Conservation (phyloP, 1,284 basidiomycete genomes). For the Malassezia vespertilionis region DNA sequence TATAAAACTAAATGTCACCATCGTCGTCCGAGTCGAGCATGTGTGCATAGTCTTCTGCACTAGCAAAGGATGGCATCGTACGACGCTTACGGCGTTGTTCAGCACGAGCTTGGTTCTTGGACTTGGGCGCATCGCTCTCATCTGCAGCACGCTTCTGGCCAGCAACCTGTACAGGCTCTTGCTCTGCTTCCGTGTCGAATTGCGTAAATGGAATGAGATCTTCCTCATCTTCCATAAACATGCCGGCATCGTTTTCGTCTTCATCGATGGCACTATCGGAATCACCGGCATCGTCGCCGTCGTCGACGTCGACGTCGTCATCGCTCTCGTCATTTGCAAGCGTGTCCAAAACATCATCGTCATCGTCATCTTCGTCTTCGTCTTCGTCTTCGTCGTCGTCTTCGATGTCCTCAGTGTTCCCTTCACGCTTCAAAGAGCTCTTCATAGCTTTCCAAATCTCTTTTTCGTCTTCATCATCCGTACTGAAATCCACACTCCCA, state of each 20-base stretch:
- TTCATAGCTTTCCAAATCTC: constrained; percentile 51
- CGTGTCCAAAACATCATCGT: constrained; percentile 14
- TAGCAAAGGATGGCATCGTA: constrained; percentile 71
- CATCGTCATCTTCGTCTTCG: constrained; percentile 21
- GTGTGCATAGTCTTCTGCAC: constrained; percentile 86
- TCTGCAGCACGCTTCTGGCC: constrained; percentile 29
- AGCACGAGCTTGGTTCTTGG: constrained; percentile 49
- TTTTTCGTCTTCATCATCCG: constrained; percentile 42
- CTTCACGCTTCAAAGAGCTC: constrained; percentile 54
- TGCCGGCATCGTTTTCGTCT: constrained; percentile 27
- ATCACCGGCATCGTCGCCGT: constrained; percentile 19
- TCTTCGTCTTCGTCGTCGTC: constrained; percentile 24
- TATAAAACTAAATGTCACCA: constrained; percentile 37
- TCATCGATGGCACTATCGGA: constrained; percentile 9
- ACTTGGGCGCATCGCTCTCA: constrained; percentile 22
- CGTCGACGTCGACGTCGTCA: constrained; percentile 22
- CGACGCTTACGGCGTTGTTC: constrained; percentile 62
- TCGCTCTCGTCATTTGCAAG: constrained; percentile 2
- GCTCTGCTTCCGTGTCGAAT: constrained; percentile 21
- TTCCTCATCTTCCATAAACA: constrained; percentile 44
- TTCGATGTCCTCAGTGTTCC: constrained; percentile 32
- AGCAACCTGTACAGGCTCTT: constrained; percentile 4
- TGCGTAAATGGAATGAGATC: constrained; percentile 32
- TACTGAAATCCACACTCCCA: constrained; percentile 15
- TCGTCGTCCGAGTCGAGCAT: constrained; percentile 64